These are phyloP conservation scores for Fusarium lateritium DNA, from an alignment of 2,329 filamentous ascomycete genomes.

Conservation along the genomic window DNA sequence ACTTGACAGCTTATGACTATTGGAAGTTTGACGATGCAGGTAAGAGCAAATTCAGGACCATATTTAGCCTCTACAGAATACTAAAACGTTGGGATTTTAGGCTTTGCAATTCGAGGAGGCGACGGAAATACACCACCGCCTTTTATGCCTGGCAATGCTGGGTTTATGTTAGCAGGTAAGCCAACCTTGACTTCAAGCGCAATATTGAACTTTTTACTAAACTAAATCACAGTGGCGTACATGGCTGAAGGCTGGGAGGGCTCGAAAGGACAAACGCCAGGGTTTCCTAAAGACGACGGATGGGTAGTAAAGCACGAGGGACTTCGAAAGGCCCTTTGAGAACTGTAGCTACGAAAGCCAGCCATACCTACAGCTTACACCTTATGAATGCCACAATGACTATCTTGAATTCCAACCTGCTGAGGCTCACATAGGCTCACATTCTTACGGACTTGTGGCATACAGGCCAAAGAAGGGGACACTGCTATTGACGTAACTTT, in stretches of 20 bases:
- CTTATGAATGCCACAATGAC: too few relatives aligned
- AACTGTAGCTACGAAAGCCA: too few relatives aligned
- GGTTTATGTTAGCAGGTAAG: constrained; percentile 52
- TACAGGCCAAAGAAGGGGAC: too few relatives aligned
- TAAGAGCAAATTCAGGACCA: not conserved
- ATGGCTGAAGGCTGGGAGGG: constrained; percentile 52
- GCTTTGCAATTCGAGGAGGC: constrained; percentile 51
- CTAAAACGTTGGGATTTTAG: constrained; percentile 11
- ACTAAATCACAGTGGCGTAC: constrained; percentile 51
- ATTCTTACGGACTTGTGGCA: too few relatives aligned
- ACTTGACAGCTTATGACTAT: constrained; percentile 60
- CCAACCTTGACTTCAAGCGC: accelerated
- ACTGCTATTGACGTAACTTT: too few relatives aligned
- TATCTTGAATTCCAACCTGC: too few relatives aligned
- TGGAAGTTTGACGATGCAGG: constrained; percentile 60
- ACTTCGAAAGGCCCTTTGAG: constrained; percentile 52
- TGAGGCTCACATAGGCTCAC: too few relatives aligned
- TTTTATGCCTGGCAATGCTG: constrained; percentile 58
- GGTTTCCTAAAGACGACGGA: constrained; percentile 54
- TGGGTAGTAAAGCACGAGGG: constrained; percentile 56
- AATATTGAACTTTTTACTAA: accelerated
- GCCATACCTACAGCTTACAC: too few relatives aligned
- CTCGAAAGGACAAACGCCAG: constrained; percentile 50
- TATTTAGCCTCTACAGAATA: not conserved
- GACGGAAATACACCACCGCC: constrained; percentile 51